phyloP scores from a whole-genome alignment of 2,329 filamentous ascomycete species.

The Calcarisporium arbuscula region DNA sequence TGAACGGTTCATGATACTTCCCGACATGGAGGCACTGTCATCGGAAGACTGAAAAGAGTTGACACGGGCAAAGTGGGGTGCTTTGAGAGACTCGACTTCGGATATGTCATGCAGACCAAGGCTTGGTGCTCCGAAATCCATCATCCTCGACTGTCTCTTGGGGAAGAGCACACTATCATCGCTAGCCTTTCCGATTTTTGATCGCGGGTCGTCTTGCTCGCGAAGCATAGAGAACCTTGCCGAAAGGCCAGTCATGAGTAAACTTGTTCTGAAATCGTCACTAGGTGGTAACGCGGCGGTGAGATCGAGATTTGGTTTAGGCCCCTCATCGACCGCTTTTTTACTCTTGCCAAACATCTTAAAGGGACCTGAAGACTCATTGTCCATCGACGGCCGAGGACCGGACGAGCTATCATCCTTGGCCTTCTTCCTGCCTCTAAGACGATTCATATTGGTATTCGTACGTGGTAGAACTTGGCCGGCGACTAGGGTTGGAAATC shows the following conservation, averaged over 20 bases:
- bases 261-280: constrained; percentile 90
- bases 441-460: constrained; percentile 56
- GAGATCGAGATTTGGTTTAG: constrained; percentile 66
- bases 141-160: constrained; percentile 71
- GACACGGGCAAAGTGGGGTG: constrained; percentile 52
- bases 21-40: constrained; percentile 55
- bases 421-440: constrained; percentile 65
- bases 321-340: constrained; percentile 48
- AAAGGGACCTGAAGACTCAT: constrained; percentile 46
- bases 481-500: not conserved
- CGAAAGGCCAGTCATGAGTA: constrained; percentile 91
- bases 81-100: constrained; percentile 76
- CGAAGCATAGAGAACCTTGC: constrained; percentile 94
- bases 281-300: constrained; percentile 66
- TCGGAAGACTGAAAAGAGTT: constrained; percentile 65
- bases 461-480: not conserved
- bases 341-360: constrained; percentile 50
- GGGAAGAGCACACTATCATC: constrained; percentile 89
- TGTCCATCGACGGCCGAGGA: constrained; percentile 46
- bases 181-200: constrained; percentile 85
- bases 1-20: constrained; percentile 76
- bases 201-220: constrained; percentile 87
- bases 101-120: constrained; percentile 73
- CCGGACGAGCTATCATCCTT: constrained; percentile 46
- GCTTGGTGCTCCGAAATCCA: constrained; percentile 56